These are phyloP conservation scores for Pelargonium myrrhifolium DNA, from an alignment of 441 rosid species.

Conservation along the genomic window DNA sequence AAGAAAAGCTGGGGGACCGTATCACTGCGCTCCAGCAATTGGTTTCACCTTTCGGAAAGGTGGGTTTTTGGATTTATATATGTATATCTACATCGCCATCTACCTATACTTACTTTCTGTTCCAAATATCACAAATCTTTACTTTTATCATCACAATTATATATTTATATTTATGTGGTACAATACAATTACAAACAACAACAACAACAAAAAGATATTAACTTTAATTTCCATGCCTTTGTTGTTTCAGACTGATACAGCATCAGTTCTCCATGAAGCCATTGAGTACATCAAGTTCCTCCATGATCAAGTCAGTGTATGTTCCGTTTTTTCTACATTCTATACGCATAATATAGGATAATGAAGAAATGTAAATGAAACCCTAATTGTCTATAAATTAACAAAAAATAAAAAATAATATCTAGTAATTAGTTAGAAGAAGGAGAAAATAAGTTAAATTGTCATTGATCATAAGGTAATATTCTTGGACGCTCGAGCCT, in stretches of 20 bases:
- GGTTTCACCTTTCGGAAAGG: constrained; percentile 85
- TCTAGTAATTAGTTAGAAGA: too few relatives aligned
- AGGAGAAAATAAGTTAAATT: too few relatives aligned
- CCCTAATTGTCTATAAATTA: too few relatives aligned
- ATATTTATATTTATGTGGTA: too few relatives aligned
- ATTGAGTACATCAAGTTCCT: constrained; percentile 55
- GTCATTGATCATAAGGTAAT: too few relatives aligned
- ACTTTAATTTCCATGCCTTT: constrained; percentile 5
- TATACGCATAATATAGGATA: too few relatives aligned
- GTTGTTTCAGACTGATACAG: constrained; percentile 55
- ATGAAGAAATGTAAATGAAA: too few relatives aligned
- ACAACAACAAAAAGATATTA: background rate
- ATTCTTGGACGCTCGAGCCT: too few relatives aligned
- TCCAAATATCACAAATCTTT: constrained; percentile 3
- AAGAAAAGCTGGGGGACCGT: constrained; percentile 74
- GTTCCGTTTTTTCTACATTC: constrained; percentile 1
- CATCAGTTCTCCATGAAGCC: constrained; percentile 64
- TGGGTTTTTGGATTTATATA: constrained; percentile 29
- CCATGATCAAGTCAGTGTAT: constrained; percentile 54
- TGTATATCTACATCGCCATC: background rate
- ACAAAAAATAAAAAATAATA: too few relatives aligned
- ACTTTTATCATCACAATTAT: constrained; percentile 7
- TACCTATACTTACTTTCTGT: constrained; percentile 7
- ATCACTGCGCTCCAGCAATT: constrained; percentile 77
- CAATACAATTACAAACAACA: too few relatives aligned